phyloP scores from a whole-genome alignment of 805 yeast species.

The Metschnikowia proteae region DNA sequence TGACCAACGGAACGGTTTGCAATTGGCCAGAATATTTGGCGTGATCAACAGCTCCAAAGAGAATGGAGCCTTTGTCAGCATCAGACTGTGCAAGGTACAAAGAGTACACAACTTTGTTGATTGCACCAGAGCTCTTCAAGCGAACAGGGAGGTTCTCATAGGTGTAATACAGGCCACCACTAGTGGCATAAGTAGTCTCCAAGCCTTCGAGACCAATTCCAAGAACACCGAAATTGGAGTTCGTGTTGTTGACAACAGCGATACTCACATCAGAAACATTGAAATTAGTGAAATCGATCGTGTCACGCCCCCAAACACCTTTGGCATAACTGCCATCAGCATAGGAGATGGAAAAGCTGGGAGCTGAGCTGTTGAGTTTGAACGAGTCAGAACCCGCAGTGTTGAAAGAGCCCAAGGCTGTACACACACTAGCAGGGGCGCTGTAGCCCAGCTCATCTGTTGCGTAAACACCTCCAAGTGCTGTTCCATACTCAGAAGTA shows the following conservation, averaged over 20 bases:
- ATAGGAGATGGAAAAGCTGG: slow-evolving; percentile 41
- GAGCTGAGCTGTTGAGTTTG: slow-evolving; percentile 37
- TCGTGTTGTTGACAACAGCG: slow-evolving; percentile 68
- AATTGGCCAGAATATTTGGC: slow-evolving; percentile 30
- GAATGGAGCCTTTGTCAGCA: slow-evolving; percentile 29
- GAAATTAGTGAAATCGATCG: slow-evolving; percentile 48
- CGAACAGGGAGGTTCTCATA: slow-evolving; percentile 68
- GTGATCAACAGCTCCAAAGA: slow-evolving; percentile 44
- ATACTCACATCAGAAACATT: slow-evolving; percentile 52
- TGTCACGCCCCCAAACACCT: slow-evolving; percentile 62
- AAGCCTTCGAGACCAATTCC: slow-evolving; percentile 70
- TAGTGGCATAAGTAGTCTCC: slow-evolving; percentile 50
- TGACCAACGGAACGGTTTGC: slow-evolving; percentile 43
- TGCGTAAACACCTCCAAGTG: neutral
- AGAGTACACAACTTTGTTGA: slow-evolving; percentile 55
- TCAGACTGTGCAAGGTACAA: slow-evolving; percentile 49
- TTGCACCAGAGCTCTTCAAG: slow-evolving; percentile 55
- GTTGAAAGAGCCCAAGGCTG: slow-evolving; percentile 47
- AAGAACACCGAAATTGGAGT: slow-evolving; percentile 65
- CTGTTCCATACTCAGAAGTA: neutral
- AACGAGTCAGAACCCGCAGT: slow-evolving; percentile 38
- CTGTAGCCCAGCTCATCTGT: neutral
- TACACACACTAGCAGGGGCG: slow-evolving; percentile 34
- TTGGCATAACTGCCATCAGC: slow-evolving; percentile 47
- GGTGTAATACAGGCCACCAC: slow-evolving; percentile 21